A percentile compares a stretch with the other conserved stretches of the same genome.
phyloP scores from a whole-genome alignment of 495 filamentous ascomycete genomes.

The Usnea hakonensis region DNA sequence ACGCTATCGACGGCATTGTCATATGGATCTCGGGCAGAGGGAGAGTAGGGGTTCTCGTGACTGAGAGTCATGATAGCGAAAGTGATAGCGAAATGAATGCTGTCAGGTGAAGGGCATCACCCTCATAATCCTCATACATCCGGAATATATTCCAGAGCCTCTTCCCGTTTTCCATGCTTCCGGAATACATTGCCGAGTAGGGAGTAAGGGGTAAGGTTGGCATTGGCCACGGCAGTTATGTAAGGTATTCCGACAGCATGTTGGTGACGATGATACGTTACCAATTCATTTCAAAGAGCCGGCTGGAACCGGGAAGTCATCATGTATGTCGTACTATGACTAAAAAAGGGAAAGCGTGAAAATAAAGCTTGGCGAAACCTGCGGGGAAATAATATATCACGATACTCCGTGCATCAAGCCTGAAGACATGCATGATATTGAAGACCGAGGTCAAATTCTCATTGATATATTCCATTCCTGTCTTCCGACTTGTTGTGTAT shows the following conservation, averaged over 20 bases:
- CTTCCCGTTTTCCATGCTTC: too few relatives aligned
- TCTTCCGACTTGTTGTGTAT: too few relatives aligned
- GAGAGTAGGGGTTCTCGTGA: not conserved
- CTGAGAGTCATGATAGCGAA: not conserved
- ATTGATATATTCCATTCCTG: too few relatives aligned
- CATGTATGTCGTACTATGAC: too few relatives aligned
- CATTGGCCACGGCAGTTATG: not conserved
- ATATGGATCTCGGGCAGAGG: not conserved
- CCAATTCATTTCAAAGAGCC: not conserved
- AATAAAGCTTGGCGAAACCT: too few relatives aligned
- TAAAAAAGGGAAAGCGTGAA: too few relatives aligned
- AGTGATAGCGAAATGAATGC: not conserved
- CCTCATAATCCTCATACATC: not conserved
- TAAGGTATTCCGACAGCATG: not conserved
- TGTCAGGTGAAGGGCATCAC: not conserved
- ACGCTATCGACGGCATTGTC: not conserved
- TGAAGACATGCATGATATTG: too few relatives aligned
- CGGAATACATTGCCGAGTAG: too few relatives aligned
- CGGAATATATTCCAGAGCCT: not conserved
- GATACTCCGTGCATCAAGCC: too few relatives aligned
- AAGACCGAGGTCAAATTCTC: too few relatives aligned
- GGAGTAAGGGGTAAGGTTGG: too few relatives aligned
- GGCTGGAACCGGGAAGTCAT: not conserved
- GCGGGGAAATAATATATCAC: too few relatives aligned
- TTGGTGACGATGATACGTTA: not conserved